Evolutionary conservation across 371 early-diverging fungal genomes (phyloP), one percentile per base, ranked within the genome.

Genomic region (Blakeslea trispora): DNA sequence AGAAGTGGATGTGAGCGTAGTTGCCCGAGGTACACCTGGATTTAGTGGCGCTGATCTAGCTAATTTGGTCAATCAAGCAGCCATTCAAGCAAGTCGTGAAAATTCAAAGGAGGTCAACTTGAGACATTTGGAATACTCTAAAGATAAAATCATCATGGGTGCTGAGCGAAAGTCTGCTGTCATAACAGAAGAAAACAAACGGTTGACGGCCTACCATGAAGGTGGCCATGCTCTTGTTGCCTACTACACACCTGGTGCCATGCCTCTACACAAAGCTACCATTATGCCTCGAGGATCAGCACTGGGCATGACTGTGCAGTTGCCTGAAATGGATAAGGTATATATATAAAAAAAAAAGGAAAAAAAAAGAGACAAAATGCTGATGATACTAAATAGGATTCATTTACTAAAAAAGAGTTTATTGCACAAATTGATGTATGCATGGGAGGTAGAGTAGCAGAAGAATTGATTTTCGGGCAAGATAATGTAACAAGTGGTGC

Each of bases 21-120:
- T 98, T 58, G 97, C 98, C 1, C 84, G 97, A 40, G 97, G 96
- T n/a, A 98, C 99, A 0, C 93, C 96, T 1, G 98, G 98, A 23
- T 97, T 98, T 69, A 94, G 95, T 23, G 99, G 99, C 48, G 98
- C 99, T 13, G 98, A 99, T 58, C 77, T 99, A n/a, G 91, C 94
- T 47, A 97, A 97, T 56, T 74, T 99, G 22, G 85, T 97, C 63
- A 99, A 99, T 64, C 88, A 91, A 45, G 97, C 98, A 0, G 98
- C 98, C 8, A 94, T 99, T 57, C 87, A 90, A 55, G 99, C 98
- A 2, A 88, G 91, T 18, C 88, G 91, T 53, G 87, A 89, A 58
- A 81, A 84, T 18, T 77, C 83, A 14, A 76, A 74, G 22, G 70
- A 77, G 31, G 94, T 99, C 5, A 76, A 72, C 14, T 79, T 87